A percentile compares a stretch with the other conserved stretches of the same genome.
Evolutionary conservation across 345 rosid genomes (phyloP).

Genomic region (Mallotus nudiflorus): DNA sequence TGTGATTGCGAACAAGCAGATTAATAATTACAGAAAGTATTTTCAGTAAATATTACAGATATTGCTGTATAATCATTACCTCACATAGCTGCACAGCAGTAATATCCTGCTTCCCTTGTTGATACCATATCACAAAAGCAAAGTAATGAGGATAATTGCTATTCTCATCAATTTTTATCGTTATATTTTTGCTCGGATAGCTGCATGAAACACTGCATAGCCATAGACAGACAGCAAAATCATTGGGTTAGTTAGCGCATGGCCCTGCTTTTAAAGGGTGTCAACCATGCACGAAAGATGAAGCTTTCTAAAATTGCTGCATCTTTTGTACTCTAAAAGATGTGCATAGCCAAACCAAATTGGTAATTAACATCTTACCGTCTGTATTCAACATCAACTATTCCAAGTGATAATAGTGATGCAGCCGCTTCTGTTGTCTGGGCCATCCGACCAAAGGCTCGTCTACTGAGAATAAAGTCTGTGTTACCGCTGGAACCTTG

Average conservation of each 20-base stretch:
- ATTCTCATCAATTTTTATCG: conserved; percentile 62
- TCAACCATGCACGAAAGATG: no score
- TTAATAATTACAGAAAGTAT: no score
- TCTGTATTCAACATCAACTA: conserved; percentile 57
- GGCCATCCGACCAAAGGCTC: conserved; percentile 60
- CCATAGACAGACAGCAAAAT: background rate
- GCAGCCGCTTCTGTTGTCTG: conserved; percentile 52
- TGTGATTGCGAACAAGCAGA: no score
- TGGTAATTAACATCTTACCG: conserved; percentile 37
- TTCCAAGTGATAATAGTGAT: conserved; percentile 43
- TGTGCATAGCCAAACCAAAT: no score
- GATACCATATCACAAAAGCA: conserved; percentile 61
- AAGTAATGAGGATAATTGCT: conserved; percentile 64
- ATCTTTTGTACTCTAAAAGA: no score
- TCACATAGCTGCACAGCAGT: conserved; percentile 75
- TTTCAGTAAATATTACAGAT: no score
- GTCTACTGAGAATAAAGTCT: conserved; percentile 58
- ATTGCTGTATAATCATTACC: conserved; percentile 26
- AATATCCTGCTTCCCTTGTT: conserved; percentile 65
- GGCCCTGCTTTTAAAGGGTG: no score
- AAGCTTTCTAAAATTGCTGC: no score
- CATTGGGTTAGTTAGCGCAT: no score
- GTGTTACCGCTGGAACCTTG: conserved; percentile 48
- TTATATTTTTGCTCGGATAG: conserved; percentile 61
- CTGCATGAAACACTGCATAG: conserved; percentile 58